Evolutionary conservation across 768 basidiomycete species (phyloP), one percentile per base, ranked within the genome.

Genomic region (Exsudoporus frostii): DNA sequence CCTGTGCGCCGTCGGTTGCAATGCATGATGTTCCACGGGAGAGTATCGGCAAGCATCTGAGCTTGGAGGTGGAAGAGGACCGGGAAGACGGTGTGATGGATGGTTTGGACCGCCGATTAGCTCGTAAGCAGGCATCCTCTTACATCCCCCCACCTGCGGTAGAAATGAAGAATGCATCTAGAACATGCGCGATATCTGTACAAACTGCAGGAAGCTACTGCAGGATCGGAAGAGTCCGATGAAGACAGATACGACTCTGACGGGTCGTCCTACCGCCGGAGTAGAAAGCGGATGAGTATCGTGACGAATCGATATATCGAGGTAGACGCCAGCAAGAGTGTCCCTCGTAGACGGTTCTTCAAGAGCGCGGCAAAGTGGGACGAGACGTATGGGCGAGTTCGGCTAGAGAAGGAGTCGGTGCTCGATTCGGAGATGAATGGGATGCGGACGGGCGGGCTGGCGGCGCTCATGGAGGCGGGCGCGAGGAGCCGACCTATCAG

Each of bases 1-100:
- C 79, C 4, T 79, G 81, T 50, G 92, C 90, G 0, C 97, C 97
- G 1, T 91, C 91, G 6, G 91, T 92, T 0, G 85, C 82, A 41
- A 81, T 96, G 77, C 92, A 94, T 22, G 84, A 88, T 45, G 87
- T 92, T 1, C 93, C 94, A 0, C 70, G 79, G 38, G 83, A 90
- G 58, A 83, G 82, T 32, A 59, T 96, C 7, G 80, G 77, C 4
- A 71, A 76, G 32, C 85, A 90, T 58, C 72, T 90, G 5, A 83
- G 83, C 0, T 76, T 88, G 52, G 74, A 73, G 15, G 67, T 66
- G 27, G 78, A 81, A 13, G 77, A 77, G 4, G 61, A 65, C 9
- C 59, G 58, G 7, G 77, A 79, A n/a, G 63, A 65, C 7, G 64
- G 53, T 38, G 67, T 67, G 30, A 70, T 72, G 62, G 87, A 91